Evolutionary conservation across 140 eudicot genomes (phyloP).

Genomic region (Stevia rebaudiana): DNA sequence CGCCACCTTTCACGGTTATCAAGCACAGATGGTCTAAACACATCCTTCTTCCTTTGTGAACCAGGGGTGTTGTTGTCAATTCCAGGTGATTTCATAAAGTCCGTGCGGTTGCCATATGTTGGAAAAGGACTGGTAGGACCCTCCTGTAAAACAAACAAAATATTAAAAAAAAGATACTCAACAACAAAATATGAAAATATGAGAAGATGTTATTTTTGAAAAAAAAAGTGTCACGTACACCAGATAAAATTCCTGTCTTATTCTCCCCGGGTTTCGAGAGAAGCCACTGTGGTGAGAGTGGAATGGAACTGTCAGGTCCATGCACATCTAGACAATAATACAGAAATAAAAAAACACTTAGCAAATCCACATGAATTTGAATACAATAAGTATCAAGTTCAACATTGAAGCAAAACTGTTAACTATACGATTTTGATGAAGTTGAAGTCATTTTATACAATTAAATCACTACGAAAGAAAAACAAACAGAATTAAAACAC

Average conservation of each 20-base stretch:
- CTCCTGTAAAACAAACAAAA: conserved; percentile 41
- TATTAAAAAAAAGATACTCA: conserved; percentile 1
- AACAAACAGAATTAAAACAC: conserved; percentile 1
- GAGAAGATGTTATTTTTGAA: background rate
- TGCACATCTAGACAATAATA: conserved; percentile 47
- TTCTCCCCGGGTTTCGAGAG: conserved; percentile 81
- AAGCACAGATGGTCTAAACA: conserved; percentile 76
- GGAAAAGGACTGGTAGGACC: conserved; percentile 41
- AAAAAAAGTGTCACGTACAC: conserved; percentile 46
- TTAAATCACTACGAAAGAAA: conserved; percentile 1
- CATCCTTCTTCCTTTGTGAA: conserved; percentile 70
- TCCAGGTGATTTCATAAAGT: conserved; percentile 49
- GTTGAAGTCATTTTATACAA: background rate
- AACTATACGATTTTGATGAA: background rate
- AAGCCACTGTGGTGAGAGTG: conserved; percentile 99
- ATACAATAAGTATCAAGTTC: background rate
- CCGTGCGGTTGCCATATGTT: conserved; percentile 35
- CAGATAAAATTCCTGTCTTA: conserved; percentile 55
- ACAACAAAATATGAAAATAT: background rate
- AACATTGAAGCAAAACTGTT: background rate
- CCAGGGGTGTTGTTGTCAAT: conserved; percentile 41
- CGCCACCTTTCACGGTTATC: conserved; percentile 91
- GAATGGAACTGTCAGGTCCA: conserved; percentile 70
- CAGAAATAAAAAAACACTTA: background rate
- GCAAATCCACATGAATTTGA: background rate